Evolutionary conservation across 352 stramenopile genomes (phyloP).

Genomic region (Globisporangium iwayamae): DNA sequence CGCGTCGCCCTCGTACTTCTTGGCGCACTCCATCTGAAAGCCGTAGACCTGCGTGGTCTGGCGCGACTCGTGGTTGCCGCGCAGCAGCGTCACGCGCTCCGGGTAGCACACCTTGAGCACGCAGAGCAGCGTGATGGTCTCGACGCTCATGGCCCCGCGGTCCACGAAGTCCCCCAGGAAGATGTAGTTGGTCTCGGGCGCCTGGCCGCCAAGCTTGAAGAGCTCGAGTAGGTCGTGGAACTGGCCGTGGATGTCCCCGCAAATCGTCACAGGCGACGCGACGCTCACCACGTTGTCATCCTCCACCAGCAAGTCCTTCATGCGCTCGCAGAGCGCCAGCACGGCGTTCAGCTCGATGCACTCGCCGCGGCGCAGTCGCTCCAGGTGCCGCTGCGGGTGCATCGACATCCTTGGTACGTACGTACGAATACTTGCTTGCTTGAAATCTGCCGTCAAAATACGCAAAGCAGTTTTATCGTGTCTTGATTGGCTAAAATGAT

Average conservation of each 20-base stretch:
- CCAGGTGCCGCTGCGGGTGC: slow-evolving; percentile 40
- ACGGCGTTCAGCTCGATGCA: slow-evolving; percentile 46
- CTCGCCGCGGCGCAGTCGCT: slow-evolving; percentile 60
- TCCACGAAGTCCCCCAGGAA: slow-evolving; percentile 99
- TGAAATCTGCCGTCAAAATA: neutral
- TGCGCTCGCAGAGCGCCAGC: slow-evolving; percentile 58
- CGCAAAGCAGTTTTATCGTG: neutral
- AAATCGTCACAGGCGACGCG: slow-evolving; percentile 74
- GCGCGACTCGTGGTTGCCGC: slow-evolving; percentile 95
- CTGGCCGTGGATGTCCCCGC: slow-evolving; percentile 96
- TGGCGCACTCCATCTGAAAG: slow-evolving; percentile 84
- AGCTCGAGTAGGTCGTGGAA: slow-evolving; percentile 96
- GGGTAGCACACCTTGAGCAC: slow-evolving; percentile 89
- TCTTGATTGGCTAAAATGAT: neutral
- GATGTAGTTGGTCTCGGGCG: slow-evolving; percentile 85
- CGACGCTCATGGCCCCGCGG: slow-evolving; percentile 93
- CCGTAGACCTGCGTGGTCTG: slow-evolving; percentile 80
- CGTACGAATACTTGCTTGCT: too few species aligned
- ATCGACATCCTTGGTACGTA: slow-evolving; percentile 19
- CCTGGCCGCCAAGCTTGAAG: slow-evolving; percentile 88
- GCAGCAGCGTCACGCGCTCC: slow-evolving; percentile 89
- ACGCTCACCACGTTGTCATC: slow-evolving; percentile 85
- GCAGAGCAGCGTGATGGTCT: slow-evolving; percentile 91
- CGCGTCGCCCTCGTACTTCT: slow-evolving; percentile 77
- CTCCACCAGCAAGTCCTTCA: slow-evolving; percentile 65